These are phyloP conservation scores for Sordaria brevicollis DNA, from an alignment of 495 filamentous ascomycete species.

Conservation along the genomic window DNA sequence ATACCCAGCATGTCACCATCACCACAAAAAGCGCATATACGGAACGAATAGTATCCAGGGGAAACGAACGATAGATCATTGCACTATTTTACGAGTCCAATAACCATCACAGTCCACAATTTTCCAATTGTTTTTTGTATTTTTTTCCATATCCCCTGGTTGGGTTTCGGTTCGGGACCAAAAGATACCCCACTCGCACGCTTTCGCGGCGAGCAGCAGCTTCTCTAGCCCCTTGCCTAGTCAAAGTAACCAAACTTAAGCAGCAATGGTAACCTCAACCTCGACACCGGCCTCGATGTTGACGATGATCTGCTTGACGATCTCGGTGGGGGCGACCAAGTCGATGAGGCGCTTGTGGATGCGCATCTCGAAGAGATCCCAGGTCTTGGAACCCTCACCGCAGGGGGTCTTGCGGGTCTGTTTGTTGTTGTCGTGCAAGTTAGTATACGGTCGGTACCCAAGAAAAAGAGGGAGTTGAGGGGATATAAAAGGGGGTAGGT, in stretches of 20 bases:
- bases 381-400: slow-evolving; percentile 99
- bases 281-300: slow-evolving; percentile 99
- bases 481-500: no score
- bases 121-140: slow-evolving; percentile 1
- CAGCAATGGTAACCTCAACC: slow-evolving; percentile 99
- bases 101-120: background rate
- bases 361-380: slow-evolving; percentile 98
- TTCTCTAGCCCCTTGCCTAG: background rate
- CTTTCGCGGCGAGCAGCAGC: background rate
- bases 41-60: background rate
- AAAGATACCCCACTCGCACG: background rate
- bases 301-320: slow-evolving; percentile 99
- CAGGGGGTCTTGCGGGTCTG: slow-evolving; percentile 65
- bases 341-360: slow-evolving; percentile 87
- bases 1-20: background rate
- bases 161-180: background rate
- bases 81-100: background rate
- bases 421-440: slow-evolving; percentile 3
- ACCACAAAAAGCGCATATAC: background rate
- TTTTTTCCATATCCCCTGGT: background rate
- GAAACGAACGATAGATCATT: background rate
- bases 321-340: slow-evolving; percentile 94
- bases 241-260: slow-evolving; percentile 47
- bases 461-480: background rate
- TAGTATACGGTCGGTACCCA: slow-evolving; percentile 5